Conservation (phyloP, 345 rosid species). For the Schrenkiella parvula region DNA sequence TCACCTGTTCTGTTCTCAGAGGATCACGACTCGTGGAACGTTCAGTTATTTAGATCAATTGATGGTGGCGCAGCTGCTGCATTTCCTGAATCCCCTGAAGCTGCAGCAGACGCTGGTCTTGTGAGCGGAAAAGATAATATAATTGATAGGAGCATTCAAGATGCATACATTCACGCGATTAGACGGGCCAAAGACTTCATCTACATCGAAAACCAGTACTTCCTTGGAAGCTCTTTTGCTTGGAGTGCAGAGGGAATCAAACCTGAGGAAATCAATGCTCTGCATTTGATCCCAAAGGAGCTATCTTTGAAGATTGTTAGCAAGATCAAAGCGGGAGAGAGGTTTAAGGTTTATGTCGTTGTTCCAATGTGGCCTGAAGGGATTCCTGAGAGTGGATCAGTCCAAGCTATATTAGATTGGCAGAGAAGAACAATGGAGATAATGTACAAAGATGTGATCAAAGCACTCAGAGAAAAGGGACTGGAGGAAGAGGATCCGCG, state of each 20-base stretch:
- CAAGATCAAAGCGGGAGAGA: conserved; percentile 87
- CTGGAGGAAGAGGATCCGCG: conserved; percentile 65
- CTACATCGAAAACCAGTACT: conserved; percentile 94
- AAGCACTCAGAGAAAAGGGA: conserved; percentile 73
- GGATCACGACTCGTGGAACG: conserved; percentile 88
- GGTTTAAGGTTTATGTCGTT: conserved; percentile 77
- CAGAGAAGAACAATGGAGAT: conserved; percentile 94
- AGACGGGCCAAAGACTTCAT: conserved; percentile 93
- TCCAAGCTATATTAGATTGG: conserved; percentile 96
- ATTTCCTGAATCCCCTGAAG: conserved; percentile 95
- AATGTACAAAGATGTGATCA: conserved; percentile 83
- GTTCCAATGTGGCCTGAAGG: conserved; percentile 99
- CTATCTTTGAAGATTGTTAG: conserved; percentile 88
- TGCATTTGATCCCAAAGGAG: conserved; percentile 93
- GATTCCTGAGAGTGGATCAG: conserved; percentile 83
- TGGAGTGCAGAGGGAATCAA: conserved; percentile 86
- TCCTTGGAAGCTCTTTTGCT: conserved; percentile 83
- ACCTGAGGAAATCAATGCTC: conserved; percentile 81
- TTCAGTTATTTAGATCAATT: conserved; percentile 91
- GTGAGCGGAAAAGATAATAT: conserved; percentile 95
- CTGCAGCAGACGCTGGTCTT: conserved; percentile 91
- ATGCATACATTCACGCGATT: conserved; percentile 89
- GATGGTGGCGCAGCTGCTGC: conserved; percentile 99
- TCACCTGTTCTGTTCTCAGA: conserved; percentile 75
- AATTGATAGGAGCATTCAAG: conserved; percentile 95